A percentile compares a stretch with the other conserved stretches of the same genome.
These are phyloP conservation scores for Pelargonium fulgidum DNA, from an alignment of 441 rosid species.

Conservation along the genomic window DNA sequence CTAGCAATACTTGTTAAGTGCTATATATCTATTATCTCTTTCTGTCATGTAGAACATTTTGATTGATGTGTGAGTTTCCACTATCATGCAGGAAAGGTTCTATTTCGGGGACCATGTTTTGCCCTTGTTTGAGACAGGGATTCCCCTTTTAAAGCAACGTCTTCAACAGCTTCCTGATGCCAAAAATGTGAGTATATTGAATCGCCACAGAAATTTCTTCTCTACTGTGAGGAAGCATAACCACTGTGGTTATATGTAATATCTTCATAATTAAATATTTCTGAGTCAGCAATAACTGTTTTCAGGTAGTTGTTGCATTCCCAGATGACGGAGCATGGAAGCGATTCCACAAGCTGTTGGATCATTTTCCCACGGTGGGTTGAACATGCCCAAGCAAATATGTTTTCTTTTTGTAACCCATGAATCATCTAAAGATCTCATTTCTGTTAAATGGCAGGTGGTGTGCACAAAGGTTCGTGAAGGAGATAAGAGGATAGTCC, in stretches of 20 bases:
- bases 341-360: conserved; percentile 86
- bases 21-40: too few relatives aligned
- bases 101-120: conserved; percentile 91
- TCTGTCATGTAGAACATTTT: neutral
- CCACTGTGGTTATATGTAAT: neutral
- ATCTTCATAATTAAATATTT: neutral
- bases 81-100: conserved; percentile 71
- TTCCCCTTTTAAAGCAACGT: conserved; percentile 75
- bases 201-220: conserved; percentile 1
- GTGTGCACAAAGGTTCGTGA: conserved; percentile 95
- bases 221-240: neutral
- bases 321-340: conserved; percentile 99
- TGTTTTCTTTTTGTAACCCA: neutral
- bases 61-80: conserved; percentile 10
- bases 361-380: conserved; percentile 72
- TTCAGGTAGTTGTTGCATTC: conserved; percentile 81
- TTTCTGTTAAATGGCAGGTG: conserved; percentile 48
- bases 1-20: too few relatives aligned
- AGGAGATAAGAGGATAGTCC: conserved; percentile 88
- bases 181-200: conserved; percentile 48
- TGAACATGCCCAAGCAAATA: conserved; percentile 8
- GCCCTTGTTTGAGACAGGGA: conserved; percentile 95
- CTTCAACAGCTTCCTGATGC: conserved; percentile 67
- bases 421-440: conserved; percentile 12
- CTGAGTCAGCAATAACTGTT: conserved; percentile 1